Evolutionary conservation across 75 land plant species (phyloP).

Genomic region (Selaginella tamariscina): DNA sequence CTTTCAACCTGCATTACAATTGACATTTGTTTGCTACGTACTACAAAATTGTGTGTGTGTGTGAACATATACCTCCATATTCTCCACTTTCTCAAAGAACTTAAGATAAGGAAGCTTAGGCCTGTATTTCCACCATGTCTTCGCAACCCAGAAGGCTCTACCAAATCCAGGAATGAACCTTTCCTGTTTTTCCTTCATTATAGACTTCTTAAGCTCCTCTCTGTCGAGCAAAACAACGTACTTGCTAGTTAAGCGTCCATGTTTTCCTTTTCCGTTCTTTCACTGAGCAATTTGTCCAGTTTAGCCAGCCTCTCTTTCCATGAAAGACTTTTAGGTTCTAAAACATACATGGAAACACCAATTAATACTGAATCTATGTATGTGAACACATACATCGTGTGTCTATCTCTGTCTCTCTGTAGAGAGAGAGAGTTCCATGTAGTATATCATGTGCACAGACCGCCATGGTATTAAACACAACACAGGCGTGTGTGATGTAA

Average conservation of each 20-base stretch:
- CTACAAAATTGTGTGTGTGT: too few species aligned
- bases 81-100: constrained; percentile 69
- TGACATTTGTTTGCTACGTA: neutral
- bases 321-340: neutral
- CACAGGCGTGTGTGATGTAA: too few species aligned
- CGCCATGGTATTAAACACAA: too few species aligned
- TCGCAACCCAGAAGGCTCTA: constrained; percentile 68
- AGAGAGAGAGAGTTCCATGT: too few species aligned
- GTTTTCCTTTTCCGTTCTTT: constrained; percentile 48
- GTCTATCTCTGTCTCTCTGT: too few species aligned
- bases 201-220: constrained; percentile 56
- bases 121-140: constrained; percentile 93
- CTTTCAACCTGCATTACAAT: constrained; percentile 58
- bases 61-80: constrained; percentile 46
- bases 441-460: too few species aligned
- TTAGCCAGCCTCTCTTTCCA: constrained; percentile 31
- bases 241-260: constrained; percentile 34
- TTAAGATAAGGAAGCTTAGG: constrained; percentile 89
- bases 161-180: constrained; percentile 14
- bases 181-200: constrained; percentile 44
- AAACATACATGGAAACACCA: neutral
- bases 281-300: constrained; percentile 52
- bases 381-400: too few species aligned
- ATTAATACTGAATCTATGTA: neutral
- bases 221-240: constrained; percentile 59